Evolutionary conservation across 78 protist genomes (phyloP), one percentile per base, ranked within the genome.

Genomic region (Goniomonas avonlea): DNA sequence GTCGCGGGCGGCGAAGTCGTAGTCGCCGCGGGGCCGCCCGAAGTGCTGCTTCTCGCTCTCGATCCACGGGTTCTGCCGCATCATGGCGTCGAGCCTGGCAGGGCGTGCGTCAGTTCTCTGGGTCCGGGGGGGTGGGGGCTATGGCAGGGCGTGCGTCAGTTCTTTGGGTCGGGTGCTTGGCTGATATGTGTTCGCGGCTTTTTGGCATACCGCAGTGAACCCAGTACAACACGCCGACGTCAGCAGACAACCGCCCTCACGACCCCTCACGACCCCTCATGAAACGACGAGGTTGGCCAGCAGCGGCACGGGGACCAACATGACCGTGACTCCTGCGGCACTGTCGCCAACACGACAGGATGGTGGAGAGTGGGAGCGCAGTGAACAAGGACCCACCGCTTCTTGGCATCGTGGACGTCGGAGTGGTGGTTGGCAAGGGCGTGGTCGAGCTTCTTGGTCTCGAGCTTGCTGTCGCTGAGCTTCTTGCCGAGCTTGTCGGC

Each of bases 61-160:
- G 43, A 92, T 86, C 94, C 94, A 92, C 34, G 37, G 29, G 75
- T 92, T 48, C 50, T 69, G 5, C n/a, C 1, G 4, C 50, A 34
- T 61, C 75, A 59, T 21, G 20, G 17, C 50, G 31, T 66, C 74
- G 8, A 66, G n/a, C n/a, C n/a, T n/a, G n/a, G n/a, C n/a, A n/a
- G n/a, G n/a, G n/a, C n/a, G n/a, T n/a, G n/a, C n/a, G n/a, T n/a
- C n/a, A n/a, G n/a, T n/a, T n/a, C n/a, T n/a, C n/a, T n/a, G n/a
- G n/a, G n/a, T n/a, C n/a, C n/a, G n/a, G n/a, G n/a, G n/a, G n/a
- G n/a, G n/a, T n/a, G n/a, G n/a, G n/a, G n/a, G n/a, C n/a, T n/a
- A n/a, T n/a, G n/a, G n/a, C n/a, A n/a, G n/a, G n/a, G n/a, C n/a
- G n/a, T n/a, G n/a, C n/a, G n/a, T n/a, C n/a, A n/a, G n/a, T n/a